Base-by-base conservation (phyloP, 495 filamentous ascomycete genomes). In the Hyphodiscus hymeniophilus region DNA sequence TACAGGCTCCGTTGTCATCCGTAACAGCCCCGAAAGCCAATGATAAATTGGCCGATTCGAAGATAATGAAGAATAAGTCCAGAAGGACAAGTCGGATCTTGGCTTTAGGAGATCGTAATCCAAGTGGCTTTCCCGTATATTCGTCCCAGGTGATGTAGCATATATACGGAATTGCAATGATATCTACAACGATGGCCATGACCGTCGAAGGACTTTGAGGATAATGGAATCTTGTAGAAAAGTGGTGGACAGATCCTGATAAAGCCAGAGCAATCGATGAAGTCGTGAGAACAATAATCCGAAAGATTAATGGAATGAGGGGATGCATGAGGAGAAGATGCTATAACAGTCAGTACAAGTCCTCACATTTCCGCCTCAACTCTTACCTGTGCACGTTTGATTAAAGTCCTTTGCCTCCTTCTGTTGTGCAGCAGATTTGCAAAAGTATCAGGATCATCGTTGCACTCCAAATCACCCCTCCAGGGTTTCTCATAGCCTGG, bases 121-220 rank as follows among this genome's bases (percentile, higher is more conserved):
- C 92, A 26, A 98, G 69, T 3, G 92, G 92, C 59, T 95, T 94
- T 15, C 87, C 82, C 3, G 87, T 90, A 64, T 95, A 97, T 65
- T 98, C 92, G 62, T 98, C 92, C 65, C 82, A 95, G 2, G 89
- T 94, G 63, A 98, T 91, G 63, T 95, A 97, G 42, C 87, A 59
- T 28, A 92, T 76, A 63, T 96, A 98, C 33, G 90, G 79, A 47
- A 97, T 70, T 6, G 94, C 94, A 3, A 96, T 72, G 11, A 80
- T 80, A 64, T 96, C 91, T 24, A 97, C 85, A 35, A 89, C 80
- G 54, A 97, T 84, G 34, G 92, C 92, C 70, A 98, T 89, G 40
- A 84, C 76, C 10, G 87, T 83, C 20, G 89, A 91, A 3, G 89
- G 77, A 40, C 63, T 68, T 42, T 63, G 57, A 13, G 55, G 40